phyloP scores from a whole-genome alignment of 108 stramenopile genomes.

The Craspedostauros australis region DNA sequence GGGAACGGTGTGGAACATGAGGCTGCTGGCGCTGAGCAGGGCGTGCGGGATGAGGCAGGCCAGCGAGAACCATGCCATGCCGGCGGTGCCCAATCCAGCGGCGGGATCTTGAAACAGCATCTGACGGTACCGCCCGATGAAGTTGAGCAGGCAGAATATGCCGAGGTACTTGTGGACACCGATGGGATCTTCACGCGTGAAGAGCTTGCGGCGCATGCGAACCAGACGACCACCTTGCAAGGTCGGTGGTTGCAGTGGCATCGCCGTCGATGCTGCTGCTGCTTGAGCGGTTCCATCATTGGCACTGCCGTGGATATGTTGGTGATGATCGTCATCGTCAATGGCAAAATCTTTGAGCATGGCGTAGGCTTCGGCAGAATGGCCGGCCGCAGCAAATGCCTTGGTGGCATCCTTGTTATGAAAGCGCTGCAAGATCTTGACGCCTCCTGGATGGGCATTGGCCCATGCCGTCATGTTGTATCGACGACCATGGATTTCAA shows the following conservation, averaged over 20 bases:
- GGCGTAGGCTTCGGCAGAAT: constrained; percentile 39
- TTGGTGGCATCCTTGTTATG: constrained; percentile 52
- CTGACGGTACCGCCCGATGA: constrained; percentile 36
- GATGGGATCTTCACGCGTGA: constrained; percentile 59
- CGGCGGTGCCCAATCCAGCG: constrained; percentile 36
- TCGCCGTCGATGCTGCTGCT: background rate
- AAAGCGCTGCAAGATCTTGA: constrained; percentile 36
- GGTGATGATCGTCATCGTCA: constrained; percentile 1
- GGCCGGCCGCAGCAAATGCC: constrained; percentile 48
- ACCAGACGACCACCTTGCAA: background rate
- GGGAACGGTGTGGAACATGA: constrained; percentile 61
- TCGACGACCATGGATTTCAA: constrained; percentile 22
- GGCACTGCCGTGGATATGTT: background rate
- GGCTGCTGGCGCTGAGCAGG: constrained; percentile 35
- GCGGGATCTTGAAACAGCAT: constrained; percentile 46
- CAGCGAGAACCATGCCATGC: constrained; percentile 3
- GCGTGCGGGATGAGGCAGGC: constrained; percentile 50
- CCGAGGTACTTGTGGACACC: constrained; percentile 59
- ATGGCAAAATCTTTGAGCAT: constrained; percentile 42
- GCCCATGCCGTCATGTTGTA: constrained; percentile 61
- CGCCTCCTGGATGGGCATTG: constrained; percentile 58
- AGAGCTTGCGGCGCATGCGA: constrained; percentile 31
- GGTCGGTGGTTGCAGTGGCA: background rate
- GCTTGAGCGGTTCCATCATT: background rate
- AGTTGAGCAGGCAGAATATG: constrained; percentile 45